phyloP scores from a whole-genome alignment of 192 early-diverging fungal genomes.

The Backusella luteola region DNA sequence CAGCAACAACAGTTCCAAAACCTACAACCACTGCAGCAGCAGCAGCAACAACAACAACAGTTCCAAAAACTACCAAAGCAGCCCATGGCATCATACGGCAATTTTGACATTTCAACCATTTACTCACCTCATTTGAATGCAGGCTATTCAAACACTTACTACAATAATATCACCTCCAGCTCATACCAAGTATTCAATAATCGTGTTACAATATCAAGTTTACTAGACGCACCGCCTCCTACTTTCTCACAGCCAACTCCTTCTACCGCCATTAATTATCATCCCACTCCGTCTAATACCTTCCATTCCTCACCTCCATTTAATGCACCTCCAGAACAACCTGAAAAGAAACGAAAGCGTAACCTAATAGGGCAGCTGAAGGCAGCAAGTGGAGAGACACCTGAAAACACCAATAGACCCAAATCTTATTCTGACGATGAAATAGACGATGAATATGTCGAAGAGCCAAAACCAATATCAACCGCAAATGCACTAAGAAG shows the following conservation, averaged over 20 bases:
- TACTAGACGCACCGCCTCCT: background rate
- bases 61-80: background rate
- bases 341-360: constrained; percentile 5
- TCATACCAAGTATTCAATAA: background rate
- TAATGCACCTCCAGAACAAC: background rate
- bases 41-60: background rate
- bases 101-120: background rate
- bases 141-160: background rate
- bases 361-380: constrained; percentile 1
- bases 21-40: background rate
- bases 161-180: background rate
- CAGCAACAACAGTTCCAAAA: background rate
- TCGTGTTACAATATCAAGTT: background rate
- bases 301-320: background rate
- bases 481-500: background rate
- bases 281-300: background rate
- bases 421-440: background rate
- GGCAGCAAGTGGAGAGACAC: background rate
- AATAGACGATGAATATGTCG: background rate
- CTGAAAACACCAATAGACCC: background rate
- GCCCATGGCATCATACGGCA: background rate
- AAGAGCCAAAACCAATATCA: background rate
- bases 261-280: background rate
- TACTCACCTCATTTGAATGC: background rate
- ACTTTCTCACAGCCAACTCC: background rate